Conservation (phyloP, 352 stramenopile species). For the Phytophthora rubi region DNA sequence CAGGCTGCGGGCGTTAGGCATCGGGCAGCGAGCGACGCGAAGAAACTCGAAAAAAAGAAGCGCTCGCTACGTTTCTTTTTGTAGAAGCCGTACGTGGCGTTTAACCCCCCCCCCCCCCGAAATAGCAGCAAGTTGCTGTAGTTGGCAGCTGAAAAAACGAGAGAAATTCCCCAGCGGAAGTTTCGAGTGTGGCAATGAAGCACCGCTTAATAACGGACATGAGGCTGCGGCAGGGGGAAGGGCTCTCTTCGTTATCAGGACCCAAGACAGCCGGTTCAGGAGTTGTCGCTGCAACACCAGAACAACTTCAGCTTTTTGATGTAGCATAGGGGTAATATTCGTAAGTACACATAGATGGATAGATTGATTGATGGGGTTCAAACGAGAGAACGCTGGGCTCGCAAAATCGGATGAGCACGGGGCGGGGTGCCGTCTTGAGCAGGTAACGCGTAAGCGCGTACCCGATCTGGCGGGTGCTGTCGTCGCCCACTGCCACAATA, state of each 20-base stretch:
- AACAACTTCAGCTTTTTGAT: constrained; percentile 7
- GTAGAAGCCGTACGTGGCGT: constrained; percentile 11
- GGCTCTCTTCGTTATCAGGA: not conserved
- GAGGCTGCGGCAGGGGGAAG: not conserved
- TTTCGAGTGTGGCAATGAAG: not conserved
- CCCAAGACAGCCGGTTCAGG: constrained; percentile 9
- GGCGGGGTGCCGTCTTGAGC: constrained; percentile 68
- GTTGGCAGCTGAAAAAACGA: not conserved
- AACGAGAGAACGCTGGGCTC: constrained; percentile 70
- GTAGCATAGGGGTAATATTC: not conserved
- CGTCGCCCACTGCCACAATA: constrained; percentile 72
- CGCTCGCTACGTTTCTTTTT: constrained; percentile 15
- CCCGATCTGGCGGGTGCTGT: constrained; percentile 71
- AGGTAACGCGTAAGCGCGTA: constrained; percentile 75
- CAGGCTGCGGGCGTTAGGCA: not conserved
- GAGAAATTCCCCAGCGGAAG: not conserved
- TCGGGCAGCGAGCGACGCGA: not conserved
- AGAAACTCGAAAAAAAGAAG: constrained; percentile 22
- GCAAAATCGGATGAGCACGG: constrained; percentile 76
- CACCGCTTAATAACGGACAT: not conserved
- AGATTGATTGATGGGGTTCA: constrained; percentile 30
- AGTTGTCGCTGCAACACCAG: constrained; percentile 5
- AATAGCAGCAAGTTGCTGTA: constrained; percentile 4
- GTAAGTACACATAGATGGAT: not conserved
- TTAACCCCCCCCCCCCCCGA: not conserved